Conservation (phyloP, 2,329 filamentous ascomycete species). For the Hymenoscyphus fructigenus region DNA sequence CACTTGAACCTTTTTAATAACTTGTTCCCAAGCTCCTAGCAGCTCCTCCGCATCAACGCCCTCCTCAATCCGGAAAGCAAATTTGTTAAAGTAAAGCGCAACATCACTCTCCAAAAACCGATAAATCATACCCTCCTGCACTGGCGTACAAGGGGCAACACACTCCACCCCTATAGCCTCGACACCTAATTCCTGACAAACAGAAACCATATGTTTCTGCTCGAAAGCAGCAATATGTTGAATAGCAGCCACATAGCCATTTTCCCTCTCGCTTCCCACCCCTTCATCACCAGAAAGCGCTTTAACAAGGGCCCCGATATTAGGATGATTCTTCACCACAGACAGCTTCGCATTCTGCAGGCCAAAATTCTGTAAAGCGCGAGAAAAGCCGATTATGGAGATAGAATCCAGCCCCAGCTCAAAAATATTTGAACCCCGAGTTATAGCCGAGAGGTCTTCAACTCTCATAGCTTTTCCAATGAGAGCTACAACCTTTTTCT, state of each 20-base stretch:
- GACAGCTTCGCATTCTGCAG: slow-evolving; percentile 62
- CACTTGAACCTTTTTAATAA: slow-evolving; percentile 57
- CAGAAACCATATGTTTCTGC: slow-evolving; percentile 31
- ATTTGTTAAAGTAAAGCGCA: slow-evolving; percentile 74
- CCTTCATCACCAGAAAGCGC: slow-evolving; percentile 29
- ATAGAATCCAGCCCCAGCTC: slow-evolving; percentile 89
- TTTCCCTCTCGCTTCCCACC: slow-evolving; percentile 18
- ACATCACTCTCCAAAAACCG: slow-evolving; percentile 58
- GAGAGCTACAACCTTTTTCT: slow-evolving; percentile 50
- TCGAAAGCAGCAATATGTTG: slow-evolving; percentile 43
- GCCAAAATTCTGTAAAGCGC: slow-evolving; percentile 61
- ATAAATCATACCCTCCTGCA: slow-evolving; percentile 85
- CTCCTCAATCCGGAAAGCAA: slow-evolving; percentile 56
- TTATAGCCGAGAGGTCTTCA: slow-evolving; percentile 39
- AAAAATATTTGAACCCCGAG: slow-evolving; percentile 69
- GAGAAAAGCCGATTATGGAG: slow-evolving; percentile 70
- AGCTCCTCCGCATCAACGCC: slow-evolving; percentile 50
- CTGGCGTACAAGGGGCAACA: slow-evolving; percentile 77
- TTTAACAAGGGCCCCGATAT: slow-evolving; percentile 46
- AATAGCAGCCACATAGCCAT: slow-evolving; percentile 37
- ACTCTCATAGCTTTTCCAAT: slow-evolving; percentile 44
- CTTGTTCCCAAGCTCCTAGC: slow-evolving; percentile 54
- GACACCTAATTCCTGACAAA: slow-evolving; percentile 50
- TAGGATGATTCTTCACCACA: slow-evolving; percentile 62
- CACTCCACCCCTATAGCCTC: slow-evolving; percentile 60